phyloP scores from a whole-genome alignment of 805 yeast genomes.

The Suhomyces faveliae region DNA sequence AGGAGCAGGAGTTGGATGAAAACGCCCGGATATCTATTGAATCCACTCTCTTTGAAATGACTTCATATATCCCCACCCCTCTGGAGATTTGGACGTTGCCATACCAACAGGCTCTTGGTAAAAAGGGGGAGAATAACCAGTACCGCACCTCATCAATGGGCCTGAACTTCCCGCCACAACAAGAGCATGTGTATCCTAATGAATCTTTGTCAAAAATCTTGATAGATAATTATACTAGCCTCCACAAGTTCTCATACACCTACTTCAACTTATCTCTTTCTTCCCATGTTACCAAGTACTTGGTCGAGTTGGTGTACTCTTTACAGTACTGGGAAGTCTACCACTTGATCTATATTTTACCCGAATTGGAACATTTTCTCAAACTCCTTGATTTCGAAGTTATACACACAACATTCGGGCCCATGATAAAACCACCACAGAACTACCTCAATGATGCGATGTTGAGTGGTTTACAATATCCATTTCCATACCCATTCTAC shows the following conservation, averaged over 20 bases:
- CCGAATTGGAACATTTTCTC: conserved; percentile 34
- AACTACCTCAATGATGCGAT: conserved; percentile 35
- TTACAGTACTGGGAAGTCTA: conserved; percentile 46
- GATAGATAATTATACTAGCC: conserved; percentile 36
- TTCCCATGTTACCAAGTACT: conserved; percentile 37
- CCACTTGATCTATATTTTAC: conserved; percentile 34
- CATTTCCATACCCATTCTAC: conserved; percentile 46
- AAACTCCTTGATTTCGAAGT: conserved; percentile 35
- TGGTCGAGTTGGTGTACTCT: conserved; percentile 38
- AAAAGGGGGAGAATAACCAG: neutral
- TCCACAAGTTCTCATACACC: conserved; percentile 30
- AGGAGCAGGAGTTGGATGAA: conserved; percentile 29
- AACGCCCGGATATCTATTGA: conserved; percentile 29
- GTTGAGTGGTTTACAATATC: conserved; percentile 42
- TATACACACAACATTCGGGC: conserved; percentile 35
- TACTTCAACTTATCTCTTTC: conserved; percentile 40
- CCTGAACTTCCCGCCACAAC: neutral
- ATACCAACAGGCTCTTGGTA: neutral
- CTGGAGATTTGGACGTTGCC: conserved; percentile 12
- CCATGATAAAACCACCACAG: conserved; percentile 39
- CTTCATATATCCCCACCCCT: conserved; percentile 26
- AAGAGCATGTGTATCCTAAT: conserved; percentile 29
- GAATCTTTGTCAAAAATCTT: conserved; percentile 35
- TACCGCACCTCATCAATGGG: neutral
- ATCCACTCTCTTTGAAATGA: conserved; percentile 22